Evolutionary conservation across 345 rosid species (phyloP), one percentile per base, ranked within the genome.

Genomic region (Anastatica hierochuntica): DNA sequence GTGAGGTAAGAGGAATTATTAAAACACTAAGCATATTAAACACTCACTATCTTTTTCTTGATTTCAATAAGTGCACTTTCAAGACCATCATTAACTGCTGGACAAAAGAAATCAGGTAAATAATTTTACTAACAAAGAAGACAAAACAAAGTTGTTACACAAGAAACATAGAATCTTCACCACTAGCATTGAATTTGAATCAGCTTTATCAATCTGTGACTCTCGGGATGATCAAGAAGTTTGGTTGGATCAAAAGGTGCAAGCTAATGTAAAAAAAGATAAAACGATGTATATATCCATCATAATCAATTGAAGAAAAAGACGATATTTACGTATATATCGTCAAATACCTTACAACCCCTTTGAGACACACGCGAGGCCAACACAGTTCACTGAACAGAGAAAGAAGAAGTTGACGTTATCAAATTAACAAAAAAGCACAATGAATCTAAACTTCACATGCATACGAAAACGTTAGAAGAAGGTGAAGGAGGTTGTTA

Each of bases 211-310:
- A 38, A 76, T 70, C 21, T 73, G 45, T 43, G 74, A 55, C 17
- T 79, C 97, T 23, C 45, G 1, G 71, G 44, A 23, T 3, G 56
- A 50, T 84, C 95, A 35, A 74, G 81, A 19, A 75, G 43, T 41
- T 88, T 88, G 34, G 82, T 67, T 13, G 95, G 87, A 55, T 89
- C 97, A 27, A 85, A 85, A 11, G 95, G 85, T 14, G 79, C 76
- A 63, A 84, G 67, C 95, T 56, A 7, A 23, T 14, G 40, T 43
- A 19, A 42, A 19, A 12, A 5, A 21, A 21, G 2, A 21, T 21
- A 21, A 21, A 21, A 21, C n/a, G n/a, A n/a, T n/a, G n/a, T n/a
- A n/a, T n/a, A n/a, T n/a, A n/a, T n/a, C n/a, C n/a, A n/a, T n/a
- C n/a, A n/a, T n/a, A n/a, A n/a, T n/a, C n/a, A n/a, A n/a, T n/a